A percentile compares a stretch with the other conserved stretches of the same genome.
These are phyloP conservation scores for Aegilops speltoides DNA, from an alignment of 176 grass and related monocot species.

Conservation along the genomic window DNA sequence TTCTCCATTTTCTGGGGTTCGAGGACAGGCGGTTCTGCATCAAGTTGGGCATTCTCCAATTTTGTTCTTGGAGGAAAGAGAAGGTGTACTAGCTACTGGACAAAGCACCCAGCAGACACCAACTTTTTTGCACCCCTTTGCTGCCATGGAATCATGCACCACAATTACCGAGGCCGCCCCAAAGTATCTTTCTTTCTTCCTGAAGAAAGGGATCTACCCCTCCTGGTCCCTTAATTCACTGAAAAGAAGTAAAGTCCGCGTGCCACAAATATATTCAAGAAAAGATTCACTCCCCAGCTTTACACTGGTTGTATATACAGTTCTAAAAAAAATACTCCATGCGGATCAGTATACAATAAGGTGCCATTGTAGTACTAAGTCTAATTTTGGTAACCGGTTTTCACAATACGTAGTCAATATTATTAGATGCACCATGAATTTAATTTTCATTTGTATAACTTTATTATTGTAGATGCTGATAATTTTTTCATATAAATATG, in stretches of 20 bases:
- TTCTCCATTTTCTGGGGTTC: slow-evolving; percentile 7
- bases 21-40: slow-evolving; percentile 37
- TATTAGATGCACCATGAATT: too few species aligned
- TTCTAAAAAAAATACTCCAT: background rate
- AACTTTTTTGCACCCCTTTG: slow-evolving; percentile 39
- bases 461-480: too few species aligned
- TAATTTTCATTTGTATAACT: too few species aligned
- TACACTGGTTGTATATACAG: background rate
- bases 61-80: slow-evolving; percentile 43
- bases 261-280: background rate
- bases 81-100: slow-evolving; percentile 1
- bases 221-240: slow-evolving; percentile 18
- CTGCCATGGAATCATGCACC: slow-evolving; percentile 48
- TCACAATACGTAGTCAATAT: too few species aligned
- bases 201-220: background rate
- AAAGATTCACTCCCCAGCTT: background rate
- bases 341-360: background rate
- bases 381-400: background rate
- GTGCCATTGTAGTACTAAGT: background rate
- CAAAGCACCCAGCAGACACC: slow-evolving; percentile 24
- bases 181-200: background rate
- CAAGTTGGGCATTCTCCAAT: slow-evolving; percentile 48
- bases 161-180: slow-evolving; percentile 44
- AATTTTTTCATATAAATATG: too few species aligned
- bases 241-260: background rate